Evolutionary conservation across 208 protist genomes (phyloP), one percentile per base, ranked within the genome.

Genomic region (Strigomonas culicis): DNA sequence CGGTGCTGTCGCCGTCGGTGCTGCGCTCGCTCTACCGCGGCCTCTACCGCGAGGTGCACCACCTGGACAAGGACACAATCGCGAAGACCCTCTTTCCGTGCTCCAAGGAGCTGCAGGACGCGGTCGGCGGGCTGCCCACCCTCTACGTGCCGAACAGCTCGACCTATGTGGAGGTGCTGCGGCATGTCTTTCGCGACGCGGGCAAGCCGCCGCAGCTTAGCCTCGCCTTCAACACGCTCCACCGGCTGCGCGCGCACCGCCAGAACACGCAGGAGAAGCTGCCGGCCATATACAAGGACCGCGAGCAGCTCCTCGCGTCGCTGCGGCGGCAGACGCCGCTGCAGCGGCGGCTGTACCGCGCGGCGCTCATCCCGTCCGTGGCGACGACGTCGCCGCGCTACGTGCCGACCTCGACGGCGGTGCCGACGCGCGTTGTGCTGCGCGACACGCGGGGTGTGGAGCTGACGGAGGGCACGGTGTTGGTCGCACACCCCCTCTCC

Each of bases 401-500:
- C 59, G 71, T 83, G 17, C 74, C 77, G 30, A 62, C 74, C 22
- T 58, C 66, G 39, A 70, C 76, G 28, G 67, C 70, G 50, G 68
- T 79, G 17, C 78, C 76, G 25, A 77, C 78, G 31, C 79, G 77
- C 17, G 70, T 90, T 15, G 79, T 80, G 53, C 68, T 86, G 53
- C 79, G 71, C 11, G 52, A 72, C 34, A 63, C 66, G 50, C 22
- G 32, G 1, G 63, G 28, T n/a, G 47, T 81, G 22, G 82, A 93
- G 32, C 74, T 92, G 0, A 59, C 59, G 6, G 79, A 82, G 49
- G 88, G 88, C 58, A 88, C 82, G 11, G 80, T 82, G 32, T 69
- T 95, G 19, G 70, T 92, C 15, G 84, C 88, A 0, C 88, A 95
- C 65, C 88, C 88, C 24, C 75, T 95, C 27, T 92, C 88, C 32